These are phyloP conservation scores for Eimeria zaria DNA, from an alignment of 169 alveolate genomes.

Conservation along the genomic window DNA sequence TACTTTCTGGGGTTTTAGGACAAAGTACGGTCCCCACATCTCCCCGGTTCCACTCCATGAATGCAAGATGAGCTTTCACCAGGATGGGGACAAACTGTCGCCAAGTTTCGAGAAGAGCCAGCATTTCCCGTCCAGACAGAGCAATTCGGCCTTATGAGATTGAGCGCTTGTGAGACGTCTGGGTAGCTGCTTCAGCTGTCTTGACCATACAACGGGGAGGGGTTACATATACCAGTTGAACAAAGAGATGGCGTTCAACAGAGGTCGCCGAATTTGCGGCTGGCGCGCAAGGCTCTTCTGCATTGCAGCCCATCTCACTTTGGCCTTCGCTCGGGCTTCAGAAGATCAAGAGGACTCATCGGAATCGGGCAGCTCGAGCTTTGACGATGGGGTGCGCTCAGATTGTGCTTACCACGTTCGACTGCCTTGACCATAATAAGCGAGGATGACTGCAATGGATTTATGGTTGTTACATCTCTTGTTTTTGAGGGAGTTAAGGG, in stretches of 20 bases:
- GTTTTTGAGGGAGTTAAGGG: neutral
- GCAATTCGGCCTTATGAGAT: slow-evolving; percentile 15
- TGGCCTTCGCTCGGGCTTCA: slow-evolving; percentile 1
- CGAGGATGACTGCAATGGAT: neutral
- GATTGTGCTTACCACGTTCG: neutral
- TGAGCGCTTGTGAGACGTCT: neutral
- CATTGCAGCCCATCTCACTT: neutral
- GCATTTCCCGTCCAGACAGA: neutral
- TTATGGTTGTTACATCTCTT: neutral
- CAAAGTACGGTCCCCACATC: neutral
- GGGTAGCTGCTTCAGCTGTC: slow-evolving; percentile 3
- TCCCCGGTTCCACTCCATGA: neutral
- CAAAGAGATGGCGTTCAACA: neutral
- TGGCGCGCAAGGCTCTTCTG: slow-evolving; percentile 12
- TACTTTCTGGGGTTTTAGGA: neutral
- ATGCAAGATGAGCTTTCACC: neutral
- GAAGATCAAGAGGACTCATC: slow-evolving; percentile 43
- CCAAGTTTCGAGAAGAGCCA: neutral
- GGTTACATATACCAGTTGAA: neutral
- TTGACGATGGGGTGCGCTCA: slow-evolving; percentile 44
- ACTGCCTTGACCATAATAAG: neutral
- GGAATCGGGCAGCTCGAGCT: neutral
- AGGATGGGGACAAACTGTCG: neutral
- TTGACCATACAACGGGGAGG: neutral
- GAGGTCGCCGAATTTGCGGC: slow-evolving; percentile 5